Percentiles rank a stretch among this genome's conserved stretches.
These are phyloP conservation scores for Penicillium sp. DNA, from an alignment of 2,329 filamentous ascomycete species.

Conservation along the genomic window DNA sequence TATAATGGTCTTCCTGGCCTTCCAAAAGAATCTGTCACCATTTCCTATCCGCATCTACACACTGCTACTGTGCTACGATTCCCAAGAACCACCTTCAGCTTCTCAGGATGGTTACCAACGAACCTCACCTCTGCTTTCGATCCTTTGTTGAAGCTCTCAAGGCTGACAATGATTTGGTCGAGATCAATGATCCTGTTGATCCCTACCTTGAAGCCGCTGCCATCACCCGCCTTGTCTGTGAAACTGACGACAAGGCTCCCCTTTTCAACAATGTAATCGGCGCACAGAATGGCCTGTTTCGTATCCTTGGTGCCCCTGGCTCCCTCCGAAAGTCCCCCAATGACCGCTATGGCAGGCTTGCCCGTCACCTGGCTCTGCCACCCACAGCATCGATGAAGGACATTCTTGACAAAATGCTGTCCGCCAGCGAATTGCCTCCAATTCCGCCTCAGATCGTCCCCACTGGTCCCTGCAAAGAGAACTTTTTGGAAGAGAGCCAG, in stretches of 20 bases:
- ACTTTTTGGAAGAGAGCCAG: slow-evolving; percentile 37
- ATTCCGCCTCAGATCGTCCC: slow-evolving; percentile 34
- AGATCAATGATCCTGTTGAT: slow-evolving; percentile 45
- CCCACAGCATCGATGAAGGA: slow-evolving; percentile 38
- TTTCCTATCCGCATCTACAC: not conserved
- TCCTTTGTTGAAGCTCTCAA: slow-evolving; percentile 47
- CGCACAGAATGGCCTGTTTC: slow-evolving; percentile 46
- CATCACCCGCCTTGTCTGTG: slow-evolving; percentile 49
- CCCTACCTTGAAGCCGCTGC: slow-evolving; percentile 50
- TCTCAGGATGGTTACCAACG: slow-evolving; percentile 8
- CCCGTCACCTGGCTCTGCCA: slow-evolving; percentile 42
- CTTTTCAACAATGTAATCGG: slow-evolving; percentile 56
- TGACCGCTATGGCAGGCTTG: slow-evolving; percentile 44
- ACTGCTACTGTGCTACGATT: no score
- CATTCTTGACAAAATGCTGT: slow-evolving; percentile 46
- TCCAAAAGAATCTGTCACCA: not conserved
- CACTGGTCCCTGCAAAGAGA: slow-evolving; percentile 47
- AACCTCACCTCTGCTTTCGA: slow-evolving; percentile 44
- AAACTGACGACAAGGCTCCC: slow-evolving; percentile 49
- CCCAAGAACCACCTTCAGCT: not conserved
- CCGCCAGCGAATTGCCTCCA: slow-evolving; percentile 33
- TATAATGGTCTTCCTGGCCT: not conserved
- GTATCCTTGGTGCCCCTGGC: slow-evolving; percentile 50
- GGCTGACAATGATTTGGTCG: slow-evolving; percentile 46
- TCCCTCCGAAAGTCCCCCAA: slow-evolving; percentile 35